Conservation (phyloP, 139 green algal genomes). For the Chlamydomonas schloesseri region DNA sequence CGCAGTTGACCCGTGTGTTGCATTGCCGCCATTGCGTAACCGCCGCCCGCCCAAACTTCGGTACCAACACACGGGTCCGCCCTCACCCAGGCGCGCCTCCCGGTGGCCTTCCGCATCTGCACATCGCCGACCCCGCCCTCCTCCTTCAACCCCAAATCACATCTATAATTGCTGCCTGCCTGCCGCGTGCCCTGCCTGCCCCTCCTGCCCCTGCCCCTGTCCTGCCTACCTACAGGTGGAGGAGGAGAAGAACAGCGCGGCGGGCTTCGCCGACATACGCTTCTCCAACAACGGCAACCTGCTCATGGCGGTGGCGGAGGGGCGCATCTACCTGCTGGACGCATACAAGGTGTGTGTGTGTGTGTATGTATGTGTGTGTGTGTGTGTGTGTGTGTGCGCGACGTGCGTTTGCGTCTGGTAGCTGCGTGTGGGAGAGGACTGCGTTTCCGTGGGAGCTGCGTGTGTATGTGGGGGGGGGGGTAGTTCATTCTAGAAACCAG, state of each 20-base stretch:
- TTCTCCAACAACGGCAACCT: constrained; percentile 89
- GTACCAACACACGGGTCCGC: too few species aligned
- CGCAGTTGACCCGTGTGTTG: too few species aligned
- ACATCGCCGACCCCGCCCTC: too few species aligned
- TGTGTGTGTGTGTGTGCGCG: background rate
- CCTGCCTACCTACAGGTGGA: constrained; percentile 56
- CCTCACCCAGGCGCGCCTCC: too few species aligned
- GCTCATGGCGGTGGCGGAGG: constrained; percentile 78
- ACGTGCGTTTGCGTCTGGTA: too few species aligned
- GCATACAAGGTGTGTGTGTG: constrained; percentile 69
- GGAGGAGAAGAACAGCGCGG: constrained; percentile 64
- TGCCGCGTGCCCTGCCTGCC: background rate
- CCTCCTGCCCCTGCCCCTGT: background rate
- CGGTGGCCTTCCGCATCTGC: too few species aligned
- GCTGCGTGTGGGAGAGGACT: too few species aligned
- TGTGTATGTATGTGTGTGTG: background rate
- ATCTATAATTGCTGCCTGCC: background rate
- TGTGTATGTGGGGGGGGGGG: too few species aligned
- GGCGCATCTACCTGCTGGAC: constrained; percentile 86
- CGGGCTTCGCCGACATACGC: constrained; percentile 71
- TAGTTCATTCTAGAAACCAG: too few species aligned
- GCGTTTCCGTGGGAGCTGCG: too few species aligned
- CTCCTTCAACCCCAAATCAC: background rate
- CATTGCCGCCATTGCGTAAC: too few species aligned
- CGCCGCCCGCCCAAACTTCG: too few species aligned